These are phyloP conservation scores for Rheum nobile DNA, from an alignment of 148 eudicot genomes.

Conservation along the genomic window DNA sequence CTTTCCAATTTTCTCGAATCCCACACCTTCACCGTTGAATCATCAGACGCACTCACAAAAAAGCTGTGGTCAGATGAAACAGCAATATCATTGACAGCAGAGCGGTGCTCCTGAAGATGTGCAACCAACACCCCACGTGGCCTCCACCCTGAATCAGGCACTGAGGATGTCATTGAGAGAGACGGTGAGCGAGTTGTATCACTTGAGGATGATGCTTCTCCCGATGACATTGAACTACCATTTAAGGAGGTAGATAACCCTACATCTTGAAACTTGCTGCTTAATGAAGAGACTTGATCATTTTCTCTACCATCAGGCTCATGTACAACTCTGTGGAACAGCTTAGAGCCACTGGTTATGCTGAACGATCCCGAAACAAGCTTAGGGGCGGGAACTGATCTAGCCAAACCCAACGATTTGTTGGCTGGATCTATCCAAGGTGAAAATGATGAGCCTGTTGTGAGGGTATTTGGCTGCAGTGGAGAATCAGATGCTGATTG, in stretches of 20 bases:
- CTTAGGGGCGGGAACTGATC: conserved; percentile 66
- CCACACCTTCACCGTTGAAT: conserved; percentile 97
- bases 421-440: conserved; percentile 74
- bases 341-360: conserved; percentile 57
- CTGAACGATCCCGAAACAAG: conserved; percentile 71
- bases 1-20: conserved; percentile 91
- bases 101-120: conserved; percentile 92
- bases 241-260: conserved; percentile 39
- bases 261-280: conserved; percentile 60
- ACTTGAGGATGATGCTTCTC: conserved; percentile 34
- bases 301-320: conserved; percentile 74
- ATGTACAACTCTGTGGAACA: conserved; percentile 87
- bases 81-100: conserved; percentile 89
- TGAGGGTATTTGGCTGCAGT: conserved; percentile 37
- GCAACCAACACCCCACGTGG: conserved; percentile 98
- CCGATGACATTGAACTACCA: conserved; percentile 36
- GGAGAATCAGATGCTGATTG: conserved; percentile 64
- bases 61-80: conserved; percentile 77
- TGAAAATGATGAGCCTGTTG: conserved; percentile 54
- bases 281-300: conserved; percentile 43
- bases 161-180: conserved; percentile 42
- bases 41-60: conserved; percentile 93
- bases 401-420: conserved; percentile 67
- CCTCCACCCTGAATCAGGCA: conserved; percentile 94
- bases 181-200: conserved; percentile 46